Evolutionary conservation across 2,329 filamentous ascomycete species (phyloP).

Genomic region (Xylariales sp.): DNA sequence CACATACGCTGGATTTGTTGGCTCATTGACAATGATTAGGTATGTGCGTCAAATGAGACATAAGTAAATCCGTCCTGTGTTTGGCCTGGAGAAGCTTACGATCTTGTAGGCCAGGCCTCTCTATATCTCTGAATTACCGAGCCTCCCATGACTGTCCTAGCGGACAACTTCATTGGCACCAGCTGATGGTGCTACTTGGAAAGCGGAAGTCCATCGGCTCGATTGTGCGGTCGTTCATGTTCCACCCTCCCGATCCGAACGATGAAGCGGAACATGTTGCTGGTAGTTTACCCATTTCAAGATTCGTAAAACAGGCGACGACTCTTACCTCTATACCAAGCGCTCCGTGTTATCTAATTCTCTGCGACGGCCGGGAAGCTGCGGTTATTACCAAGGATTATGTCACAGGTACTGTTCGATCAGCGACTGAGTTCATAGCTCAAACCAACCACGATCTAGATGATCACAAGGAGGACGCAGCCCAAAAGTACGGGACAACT

Average conservation of each 20-base stretch:
- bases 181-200: constrained; percentile 65
- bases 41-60: constrained; percentile 38
- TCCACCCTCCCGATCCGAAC: constrained; percentile 17
- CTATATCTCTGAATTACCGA: constrained; percentile 63
- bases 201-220: constrained; percentile 64
- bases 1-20: constrained; percentile 64
- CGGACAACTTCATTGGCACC: constrained; percentile 58
- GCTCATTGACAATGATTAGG: constrained; percentile 62
- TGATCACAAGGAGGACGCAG: constrained; percentile 34
- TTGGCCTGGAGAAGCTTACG: constrained; percentile 11
- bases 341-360: constrained; percentile 67
- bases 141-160: constrained; percentile 58
- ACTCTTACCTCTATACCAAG: constrained; percentile 54
- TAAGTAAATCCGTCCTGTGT: not conserved
- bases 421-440: constrained; percentile 62
- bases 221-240: constrained; percentile 55
- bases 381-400: constrained; percentile 68
- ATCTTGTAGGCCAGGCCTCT: constrained; percentile 53
- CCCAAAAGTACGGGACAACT: constrained; percentile 18
- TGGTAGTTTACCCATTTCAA: constrained; percentile 3
- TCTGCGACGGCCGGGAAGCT: constrained; percentile 61
- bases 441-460: constrained; percentile 67
- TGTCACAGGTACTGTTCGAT: constrained; percentile 56
- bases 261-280: constrained; percentile 1
- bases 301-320: constrained; percentile 35